Percentiles rank a stretch among this genome's conserved stretches.
Conservation (phyloP, 2,329 filamentous ascomycete genomes). For the Aspergillus chevalieri region DNA sequence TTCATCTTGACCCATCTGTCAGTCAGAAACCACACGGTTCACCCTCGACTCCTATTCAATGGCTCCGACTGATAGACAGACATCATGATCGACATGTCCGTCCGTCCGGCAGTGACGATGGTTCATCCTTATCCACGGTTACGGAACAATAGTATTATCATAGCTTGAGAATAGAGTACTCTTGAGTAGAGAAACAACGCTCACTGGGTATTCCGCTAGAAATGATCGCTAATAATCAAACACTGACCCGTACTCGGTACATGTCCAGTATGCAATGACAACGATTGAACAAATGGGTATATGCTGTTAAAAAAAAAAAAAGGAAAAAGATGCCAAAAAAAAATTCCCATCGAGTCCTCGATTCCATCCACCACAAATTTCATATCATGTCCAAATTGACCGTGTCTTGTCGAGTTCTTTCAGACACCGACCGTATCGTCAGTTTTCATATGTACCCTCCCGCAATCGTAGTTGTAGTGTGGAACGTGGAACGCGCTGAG, state of each 20-base stretch:
- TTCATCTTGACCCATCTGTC: background rate
- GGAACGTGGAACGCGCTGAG: background rate
- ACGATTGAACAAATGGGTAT: background rate
- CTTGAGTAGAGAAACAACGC: background rate
- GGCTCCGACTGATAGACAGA: background rate
- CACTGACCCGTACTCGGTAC: background rate
- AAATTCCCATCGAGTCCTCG: background rate
- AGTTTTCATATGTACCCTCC: background rate
- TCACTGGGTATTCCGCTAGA: background rate
- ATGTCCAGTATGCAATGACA: background rate
- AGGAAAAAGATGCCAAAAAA: conserved; percentile 1
- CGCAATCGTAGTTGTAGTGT: background rate
- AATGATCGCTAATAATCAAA: background rate
- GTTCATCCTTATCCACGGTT: background rate
- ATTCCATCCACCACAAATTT: background rate
- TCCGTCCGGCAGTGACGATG: background rate
- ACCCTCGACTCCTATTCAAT: background rate
- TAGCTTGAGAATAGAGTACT: background rate
- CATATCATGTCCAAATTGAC: background rate
- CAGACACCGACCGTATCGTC: no score
- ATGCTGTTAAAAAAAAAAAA: background rate
- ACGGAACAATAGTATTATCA: background rate
- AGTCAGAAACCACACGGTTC: background rate
- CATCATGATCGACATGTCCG: background rate
- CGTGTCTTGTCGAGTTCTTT: background rate